Evolutionary conservation across 2,329 filamentous ascomycete species (phyloP).

Genomic region (Talaromyces amestolkiae): DNA sequence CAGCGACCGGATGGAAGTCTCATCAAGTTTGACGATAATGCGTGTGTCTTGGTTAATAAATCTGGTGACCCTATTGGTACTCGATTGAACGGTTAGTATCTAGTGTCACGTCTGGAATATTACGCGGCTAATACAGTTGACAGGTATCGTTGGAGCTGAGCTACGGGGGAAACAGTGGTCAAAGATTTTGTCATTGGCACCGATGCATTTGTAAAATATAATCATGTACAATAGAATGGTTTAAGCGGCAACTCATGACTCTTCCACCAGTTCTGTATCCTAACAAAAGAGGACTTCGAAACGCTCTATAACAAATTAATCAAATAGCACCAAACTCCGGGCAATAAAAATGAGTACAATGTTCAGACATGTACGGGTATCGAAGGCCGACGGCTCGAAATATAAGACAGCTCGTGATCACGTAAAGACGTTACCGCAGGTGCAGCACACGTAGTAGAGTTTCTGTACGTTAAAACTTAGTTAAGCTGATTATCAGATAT

Average conservation of each 20-base stretch:
- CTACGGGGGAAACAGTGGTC: slow-evolving; percentile 93
- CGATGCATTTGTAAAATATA: slow-evolving; percentile 65
- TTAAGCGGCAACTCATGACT: slow-evolving; percentile 8
- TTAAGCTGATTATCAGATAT: slow-evolving; percentile 21
- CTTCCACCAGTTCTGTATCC: slow-evolving; percentile 1
- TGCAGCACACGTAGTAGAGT: slow-evolving; percentile 91
- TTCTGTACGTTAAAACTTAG: slow-evolving; percentile 55
- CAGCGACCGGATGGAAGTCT: slow-evolving; percentile 85
- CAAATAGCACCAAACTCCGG: slow-evolving; percentile 26
- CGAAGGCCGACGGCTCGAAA: slow-evolving; percentile 25
- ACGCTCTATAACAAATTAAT: slow-evolving; percentile 2
- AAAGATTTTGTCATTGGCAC: slow-evolving; percentile 94
- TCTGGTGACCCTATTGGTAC: slow-evolving; percentile 91
- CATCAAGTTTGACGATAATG: slow-evolving; percentile 95
- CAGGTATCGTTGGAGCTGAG: slow-evolving; percentile 83
- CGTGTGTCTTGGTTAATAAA: slow-evolving; percentile 96
- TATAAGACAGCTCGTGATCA: slow-evolving; percentile 27
- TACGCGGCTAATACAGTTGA: slow-evolving; percentile 21
- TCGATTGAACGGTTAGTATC: slow-evolving; percentile 69
- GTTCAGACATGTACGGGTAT: slow-evolving; percentile 30
- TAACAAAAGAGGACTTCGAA: background rate
- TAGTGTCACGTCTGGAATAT: background rate
- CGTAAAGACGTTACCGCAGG: slow-evolving; percentile 81
- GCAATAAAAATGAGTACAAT: slow-evolving; percentile 22
- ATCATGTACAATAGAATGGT: slow-evolving; percentile 25